Percentiles rank a stretch among this genome's conserved stretches.
These are phyloP conservation scores for Waltiozyma sp. DNA, from an alignment of 1,139 yeast species.

Conservation along the genomic window DNA sequence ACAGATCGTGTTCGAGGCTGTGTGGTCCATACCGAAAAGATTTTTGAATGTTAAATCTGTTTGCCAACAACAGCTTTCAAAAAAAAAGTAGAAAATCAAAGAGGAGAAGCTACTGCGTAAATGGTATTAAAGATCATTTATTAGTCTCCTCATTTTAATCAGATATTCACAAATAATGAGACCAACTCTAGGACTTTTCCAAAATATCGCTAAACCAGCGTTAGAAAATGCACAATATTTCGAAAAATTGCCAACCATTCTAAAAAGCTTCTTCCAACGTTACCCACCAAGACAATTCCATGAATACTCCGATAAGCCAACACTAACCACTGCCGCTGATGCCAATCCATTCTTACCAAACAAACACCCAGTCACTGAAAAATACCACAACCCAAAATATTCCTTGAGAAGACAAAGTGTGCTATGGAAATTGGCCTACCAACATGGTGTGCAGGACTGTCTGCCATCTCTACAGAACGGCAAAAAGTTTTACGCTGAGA, in stretches of 20 bases:
- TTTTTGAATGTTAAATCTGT: neutral
- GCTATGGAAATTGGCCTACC: constrained; percentile 70
- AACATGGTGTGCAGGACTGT: constrained; percentile 69
- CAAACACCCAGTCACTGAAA: constrained; percentile 70
- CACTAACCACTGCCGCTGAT: constrained; percentile 50
- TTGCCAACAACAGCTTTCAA: too few relatives aligned
- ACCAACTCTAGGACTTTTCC: constrained; percentile 10
- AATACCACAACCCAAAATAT: constrained; percentile 67
- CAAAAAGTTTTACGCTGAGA: constrained; percentile 71
- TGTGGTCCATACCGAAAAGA: neutral
- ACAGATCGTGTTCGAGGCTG: neutral
- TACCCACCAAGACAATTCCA: constrained; percentile 83
- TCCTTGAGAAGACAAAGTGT: constrained; percentile 82
- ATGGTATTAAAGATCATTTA: too few relatives aligned
- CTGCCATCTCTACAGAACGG: constrained; percentile 62
- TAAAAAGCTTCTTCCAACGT: constrained; percentile 66
- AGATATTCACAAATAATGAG: constrained; percentile 10
- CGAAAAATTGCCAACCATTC: constrained; percentile 54
- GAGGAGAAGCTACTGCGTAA: too few relatives aligned
- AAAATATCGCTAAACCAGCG: constrained; percentile 22
- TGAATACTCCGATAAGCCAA: constrained; percentile 53
- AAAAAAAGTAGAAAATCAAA: too few relatives aligned
- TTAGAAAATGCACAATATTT: constrained; percentile 23
- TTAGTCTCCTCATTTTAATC: neutral
- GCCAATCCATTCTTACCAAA: constrained; percentile 88